Conservation (phyloP, 441 rosid genomes). For the Erodium moschatum region DNA sequence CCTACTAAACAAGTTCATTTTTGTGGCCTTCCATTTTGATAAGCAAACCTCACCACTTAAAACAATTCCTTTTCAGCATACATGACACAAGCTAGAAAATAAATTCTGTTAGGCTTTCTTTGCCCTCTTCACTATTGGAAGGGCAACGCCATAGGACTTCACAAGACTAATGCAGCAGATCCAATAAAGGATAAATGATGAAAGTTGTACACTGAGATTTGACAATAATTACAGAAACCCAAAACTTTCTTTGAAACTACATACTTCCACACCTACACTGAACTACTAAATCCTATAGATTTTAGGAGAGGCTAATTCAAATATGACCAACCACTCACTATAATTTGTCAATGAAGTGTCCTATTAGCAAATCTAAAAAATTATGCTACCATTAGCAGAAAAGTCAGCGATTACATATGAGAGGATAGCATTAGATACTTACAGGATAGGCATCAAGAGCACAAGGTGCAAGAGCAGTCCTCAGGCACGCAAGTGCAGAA, state of each 20-base stretch:
- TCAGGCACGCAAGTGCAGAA: constrained; percentile 62
- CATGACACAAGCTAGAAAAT: neutral
- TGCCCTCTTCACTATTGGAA: neutral
- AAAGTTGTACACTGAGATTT: neutral
- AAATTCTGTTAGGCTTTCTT: neutral
- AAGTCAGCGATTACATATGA: constrained; percentile 4
- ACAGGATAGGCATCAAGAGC: constrained; percentile 97
- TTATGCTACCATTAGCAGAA: neutral
- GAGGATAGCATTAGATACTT: constrained; percentile 5
- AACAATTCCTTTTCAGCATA: neutral
- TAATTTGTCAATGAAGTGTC: neutral
- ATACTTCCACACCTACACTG: neutral
- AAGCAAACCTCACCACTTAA: neutral
- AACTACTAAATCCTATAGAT: neutral
- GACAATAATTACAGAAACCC: neutral
- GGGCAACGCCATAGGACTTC: too few species aligned
- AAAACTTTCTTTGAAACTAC: neutral
- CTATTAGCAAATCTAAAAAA: neutral
- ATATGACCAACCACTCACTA: neutral
- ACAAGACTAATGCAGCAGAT: neutral
- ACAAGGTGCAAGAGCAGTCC: constrained; percentile 81
- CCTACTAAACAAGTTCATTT: neutral
- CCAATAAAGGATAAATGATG: neutral
- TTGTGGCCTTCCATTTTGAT: neutral
- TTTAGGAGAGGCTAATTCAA: neutral